Conservation (phyloP, 2,329 filamentous ascomycete species). For the Alternaria novae-zelandiae region DNA sequence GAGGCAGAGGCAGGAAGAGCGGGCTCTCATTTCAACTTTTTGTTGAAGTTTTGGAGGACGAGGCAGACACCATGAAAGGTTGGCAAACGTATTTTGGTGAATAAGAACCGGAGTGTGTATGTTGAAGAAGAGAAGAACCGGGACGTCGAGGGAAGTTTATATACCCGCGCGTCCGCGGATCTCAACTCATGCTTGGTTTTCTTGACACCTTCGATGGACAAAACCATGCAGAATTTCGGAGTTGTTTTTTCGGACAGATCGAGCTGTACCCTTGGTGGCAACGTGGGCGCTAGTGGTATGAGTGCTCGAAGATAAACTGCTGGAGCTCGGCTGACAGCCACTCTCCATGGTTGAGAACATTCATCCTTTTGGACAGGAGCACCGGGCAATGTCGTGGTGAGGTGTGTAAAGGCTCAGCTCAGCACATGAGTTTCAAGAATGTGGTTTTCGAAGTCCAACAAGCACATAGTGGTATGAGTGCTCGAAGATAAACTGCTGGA, state of each 20-base stretch:
- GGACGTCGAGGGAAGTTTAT: neutral
- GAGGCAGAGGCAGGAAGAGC: neutral
- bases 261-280: neutral
- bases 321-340: neutral
- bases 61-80: too few relatives aligned
- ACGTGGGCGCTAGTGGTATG: neutral
- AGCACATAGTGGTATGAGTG: neutral
- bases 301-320: neutral
- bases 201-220: too few relatives aligned
- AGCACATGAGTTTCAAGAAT: too few relatives aligned
- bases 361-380: too few relatives aligned
- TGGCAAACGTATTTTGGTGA: too few relatives aligned
- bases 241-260: neutral
- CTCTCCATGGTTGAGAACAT: too few relatives aligned
- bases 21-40: neutral
- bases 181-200: neutral
- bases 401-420: neutral
- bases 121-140: neutral
- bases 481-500: neutral
- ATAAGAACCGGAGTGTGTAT: neutral
- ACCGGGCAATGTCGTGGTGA: neutral
- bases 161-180: neutral
- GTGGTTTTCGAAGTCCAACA: too few relatives aligned
- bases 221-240: neutral
- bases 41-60: neutral